Base-by-base conservation (phyloP, 2,329 filamentous ascomycete genomes). In the Westerdykella sp. region DNA sequence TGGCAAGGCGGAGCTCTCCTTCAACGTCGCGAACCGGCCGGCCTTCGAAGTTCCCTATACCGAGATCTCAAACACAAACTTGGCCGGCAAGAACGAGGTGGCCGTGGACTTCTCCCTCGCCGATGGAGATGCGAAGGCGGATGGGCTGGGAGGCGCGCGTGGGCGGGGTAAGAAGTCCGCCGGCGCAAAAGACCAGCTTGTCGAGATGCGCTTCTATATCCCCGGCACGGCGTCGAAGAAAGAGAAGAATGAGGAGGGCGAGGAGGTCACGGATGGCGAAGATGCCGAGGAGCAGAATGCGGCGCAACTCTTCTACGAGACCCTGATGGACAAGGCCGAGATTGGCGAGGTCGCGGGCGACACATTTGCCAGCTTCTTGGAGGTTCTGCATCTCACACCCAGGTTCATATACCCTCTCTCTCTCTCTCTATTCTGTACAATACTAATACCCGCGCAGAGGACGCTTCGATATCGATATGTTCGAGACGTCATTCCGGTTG, bases 401-500 rank as follows among this genome's bases (percentile, higher is more conserved):
- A 87, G 86, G 86, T 87, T 71, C 47, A 72, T 56, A 28, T 12
- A 12, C 25, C 23, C 23, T 25, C 5, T 25, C 28, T 30, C n/a
- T 50, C 28, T 48, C 41, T 59, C 34, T 21, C 3, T 21, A 6
- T 21, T 4, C 18, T 22, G 13, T 39, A 36, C 49, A 44, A 46
- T 31, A 36, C 60, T 69, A 50, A 68, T 46, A 14, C 37, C 39
- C 34, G 40, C 49, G 48, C 69, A 90, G 93, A 85, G 94, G 93
- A 67, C 91, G 93, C 55, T 98, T 98, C 77, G 93, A 97, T 68
- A 95, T 98, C 72, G 93, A 98, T 69, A 95, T 98, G 85, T 98
- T 98, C 78, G 93, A 97, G 69, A 84, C 82, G 13, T 97, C 93
- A 2, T 97, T 98, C 78, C 85, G 93, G 50, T 79, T 98, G 49